Evolutionary conservation across 495 filamentous ascomycete genomes (phyloP), one percentile per base, ranked within the genome.

Genomic region (Tetracladium marchalianum): DNA sequence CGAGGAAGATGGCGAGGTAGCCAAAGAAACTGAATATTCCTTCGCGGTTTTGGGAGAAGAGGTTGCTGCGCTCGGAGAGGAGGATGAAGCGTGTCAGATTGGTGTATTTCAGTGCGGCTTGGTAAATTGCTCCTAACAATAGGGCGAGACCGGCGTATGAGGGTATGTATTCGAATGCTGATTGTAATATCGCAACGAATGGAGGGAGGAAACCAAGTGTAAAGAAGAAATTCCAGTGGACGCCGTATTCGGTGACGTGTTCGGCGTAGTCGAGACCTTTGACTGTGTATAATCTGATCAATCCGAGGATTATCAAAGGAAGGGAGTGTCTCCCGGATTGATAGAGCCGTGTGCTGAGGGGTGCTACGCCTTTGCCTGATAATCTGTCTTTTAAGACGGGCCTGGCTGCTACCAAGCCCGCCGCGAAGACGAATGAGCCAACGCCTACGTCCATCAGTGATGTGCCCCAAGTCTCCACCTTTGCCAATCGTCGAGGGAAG

Each of bases 141-240:
- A 93, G 56, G 2, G 87, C 75, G 10, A 95, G 70, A 8, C 74
- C 63, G 24, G 85, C 81, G 49, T 85, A 90, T 1, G 83, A 90
- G 1, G 81, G 85, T 24, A 88, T 67, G 50, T 70, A 39, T 38
- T 62, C 58, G 31, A 81, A 67, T 8, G 73, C 59, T 0, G 81
- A 77, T 50, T 90, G 84, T 43, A 92, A 86, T 0, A 95, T 60
- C n/a, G 90, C 90, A 42, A 94, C 78, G 53, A 92, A 92, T 3
- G 89, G 89, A 1, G 90, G 87, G 31, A 99, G 65, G 19, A 96
- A 77, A 4, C 81, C 90, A 10, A 99, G 68, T 0, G 92, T 99
- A 64, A 99, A 97, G 69, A 99, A 99, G 63, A 99, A 99, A 63
- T 99, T 99, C 92, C 92, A 99, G 62, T 99, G 92, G 10, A 97